Percentiles rank a stretch among this genome's conserved stretches.
These are phyloP conservation scores for Corylus heterophylla DNA, from an alignment of 306 rosid species.

Conservation along the genomic window DNA sequence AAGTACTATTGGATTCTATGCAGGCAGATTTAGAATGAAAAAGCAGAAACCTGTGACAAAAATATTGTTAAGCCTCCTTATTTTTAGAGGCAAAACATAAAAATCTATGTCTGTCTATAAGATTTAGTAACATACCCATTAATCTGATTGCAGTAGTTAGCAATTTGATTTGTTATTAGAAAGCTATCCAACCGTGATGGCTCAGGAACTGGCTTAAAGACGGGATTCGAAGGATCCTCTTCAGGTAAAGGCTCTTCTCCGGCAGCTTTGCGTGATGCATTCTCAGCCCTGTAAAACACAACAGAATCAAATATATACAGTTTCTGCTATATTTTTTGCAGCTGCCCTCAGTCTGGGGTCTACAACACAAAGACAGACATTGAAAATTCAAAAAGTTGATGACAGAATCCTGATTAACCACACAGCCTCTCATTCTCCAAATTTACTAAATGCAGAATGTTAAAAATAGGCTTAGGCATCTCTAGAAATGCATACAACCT, in stretches of 20 bases:
- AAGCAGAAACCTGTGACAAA: neutral
- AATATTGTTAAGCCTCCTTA: neutral
- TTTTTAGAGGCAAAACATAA: neutral
- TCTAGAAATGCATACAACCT: neutral
- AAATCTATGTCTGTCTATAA: neutral
- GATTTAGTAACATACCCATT: conserved; percentile 67
- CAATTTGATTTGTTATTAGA: conserved; percentile 88
- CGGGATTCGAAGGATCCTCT: conserved; percentile 90
- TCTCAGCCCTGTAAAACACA: conserved; percentile 64
- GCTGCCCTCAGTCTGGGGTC: neutral
- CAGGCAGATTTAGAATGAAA: neutral
- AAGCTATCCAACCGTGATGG: conserved; percentile 96
- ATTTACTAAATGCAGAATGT: neutral
- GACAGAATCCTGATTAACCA: neutral
- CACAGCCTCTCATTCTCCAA: neutral
- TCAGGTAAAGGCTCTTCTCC: conserved; percentile 94
- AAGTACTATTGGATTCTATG: neutral
- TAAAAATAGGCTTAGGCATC: neutral
- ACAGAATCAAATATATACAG: neutral
- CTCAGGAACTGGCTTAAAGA: conserved; percentile 82
- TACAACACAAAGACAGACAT: neutral
- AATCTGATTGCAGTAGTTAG: conserved; percentile 96
- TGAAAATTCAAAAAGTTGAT: neutral
- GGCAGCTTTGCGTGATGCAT: conserved; percentile 69
- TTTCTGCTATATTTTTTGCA: conserved; percentile 4